phyloP scores from a whole-genome alignment of 495 filamentous ascomycete genomes.

The Cetradonia linearis region DNA sequence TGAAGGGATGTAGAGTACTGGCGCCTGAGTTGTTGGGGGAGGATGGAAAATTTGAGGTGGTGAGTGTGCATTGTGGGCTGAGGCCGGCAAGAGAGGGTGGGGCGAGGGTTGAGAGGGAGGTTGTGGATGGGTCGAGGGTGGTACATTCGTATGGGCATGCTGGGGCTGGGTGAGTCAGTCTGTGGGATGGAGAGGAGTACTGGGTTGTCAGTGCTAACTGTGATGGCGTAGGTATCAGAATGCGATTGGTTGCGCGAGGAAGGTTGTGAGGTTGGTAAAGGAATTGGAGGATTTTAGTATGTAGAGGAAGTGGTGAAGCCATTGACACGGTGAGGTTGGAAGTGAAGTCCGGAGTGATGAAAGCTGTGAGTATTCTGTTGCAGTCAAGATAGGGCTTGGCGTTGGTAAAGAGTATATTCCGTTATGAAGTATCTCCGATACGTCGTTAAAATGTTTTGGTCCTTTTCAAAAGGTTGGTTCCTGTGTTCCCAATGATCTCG shows the following conservation, averaged over 20 bases:
- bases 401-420: background rate
- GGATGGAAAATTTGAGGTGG: constrained; percentile 31
- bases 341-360: background rate
- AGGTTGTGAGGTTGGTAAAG: constrained; percentile 24
- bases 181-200: background rate
- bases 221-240: constrained; percentile 23
- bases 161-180: constrained; percentile 25
- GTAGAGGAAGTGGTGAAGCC: constrained; percentile 7
- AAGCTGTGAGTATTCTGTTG: background rate
- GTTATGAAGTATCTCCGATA: background rate
- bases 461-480: background rate
- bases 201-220: background rate
- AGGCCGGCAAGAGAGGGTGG: constrained; percentile 32
- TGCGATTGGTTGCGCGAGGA: constrained; percentile 25
- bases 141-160: constrained; percentile 30
- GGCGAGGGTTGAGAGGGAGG: constrained; percentile 28
- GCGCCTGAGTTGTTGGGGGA: constrained; percentile 31
- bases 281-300: constrained; percentile 15
- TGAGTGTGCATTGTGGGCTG: constrained; percentile 33
- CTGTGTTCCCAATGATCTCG: background rate
- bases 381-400: background rate
- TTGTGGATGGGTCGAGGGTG: constrained; percentile 16
- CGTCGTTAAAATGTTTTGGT: background rate
- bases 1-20: constrained; percentile 25
- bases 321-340: background rate